phyloP scores from a whole-genome alignment of 1,284 basidiomycete genomes.

The Ganoderma lingzhi region DNA sequence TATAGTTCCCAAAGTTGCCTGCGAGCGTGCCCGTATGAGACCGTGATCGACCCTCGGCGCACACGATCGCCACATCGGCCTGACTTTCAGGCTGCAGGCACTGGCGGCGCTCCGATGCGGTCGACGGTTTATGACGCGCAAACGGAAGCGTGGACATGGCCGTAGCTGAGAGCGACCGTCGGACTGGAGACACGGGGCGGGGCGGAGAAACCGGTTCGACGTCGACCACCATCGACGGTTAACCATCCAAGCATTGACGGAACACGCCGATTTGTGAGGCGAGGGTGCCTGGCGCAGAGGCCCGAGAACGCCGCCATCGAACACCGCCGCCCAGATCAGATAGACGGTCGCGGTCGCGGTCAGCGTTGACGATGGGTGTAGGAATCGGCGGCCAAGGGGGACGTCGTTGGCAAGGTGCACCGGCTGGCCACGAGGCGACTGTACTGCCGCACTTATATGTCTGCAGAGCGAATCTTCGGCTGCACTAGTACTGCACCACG shows the following conservation, averaged over 20 bases:
- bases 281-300: neutral
- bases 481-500: too few species aligned
- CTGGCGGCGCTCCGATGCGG: neutral
- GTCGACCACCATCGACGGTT: too few species aligned
- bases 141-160: neutral
- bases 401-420: too few species aligned
- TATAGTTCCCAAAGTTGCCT: neutral
- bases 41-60: neutral
- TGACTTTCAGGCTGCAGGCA: neutral
- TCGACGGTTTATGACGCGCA: neutral
- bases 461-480: too few species aligned
- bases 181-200: neutral
- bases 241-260: neutral
- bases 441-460: too few species aligned
- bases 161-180: neutral
- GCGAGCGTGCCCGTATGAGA: neutral
- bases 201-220: too few species aligned
- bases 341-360: too few species aligned
- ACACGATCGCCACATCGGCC: neutral
- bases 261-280: neutral
- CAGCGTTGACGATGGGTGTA: too few species aligned
- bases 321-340: too few species aligned
- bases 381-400: too few species aligned
- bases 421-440: too few species aligned
- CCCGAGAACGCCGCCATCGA: too few species aligned